Percentiles rank a stretch among this genome's conserved stretches.
These are phyloP conservation scores for Vitis hybrid DNA, from an alignment of 177 flowering plant genomes.

Conservation along the genomic window DNA sequence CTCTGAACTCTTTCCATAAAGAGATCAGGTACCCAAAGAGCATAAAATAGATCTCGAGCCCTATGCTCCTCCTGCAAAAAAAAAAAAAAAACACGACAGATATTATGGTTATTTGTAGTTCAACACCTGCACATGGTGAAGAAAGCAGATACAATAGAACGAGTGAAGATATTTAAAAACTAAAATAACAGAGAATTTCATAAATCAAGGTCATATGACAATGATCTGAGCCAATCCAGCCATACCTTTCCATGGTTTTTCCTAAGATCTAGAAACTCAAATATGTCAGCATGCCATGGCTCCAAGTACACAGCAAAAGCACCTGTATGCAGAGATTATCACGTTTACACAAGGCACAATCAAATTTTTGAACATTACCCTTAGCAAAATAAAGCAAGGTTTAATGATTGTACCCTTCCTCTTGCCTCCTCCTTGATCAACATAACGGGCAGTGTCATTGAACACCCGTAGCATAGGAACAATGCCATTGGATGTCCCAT, in stretches of 20 bases:
- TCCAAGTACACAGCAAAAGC: conserved; percentile 99
- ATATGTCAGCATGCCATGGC: conserved; percentile 99
- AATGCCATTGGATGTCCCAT: conserved; percentile 99
- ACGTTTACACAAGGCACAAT: background rate
- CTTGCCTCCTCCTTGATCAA: conserved; percentile 99
- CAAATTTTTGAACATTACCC: background rate
- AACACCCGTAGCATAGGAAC: conserved; percentile 96
- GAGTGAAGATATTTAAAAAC: background rate
- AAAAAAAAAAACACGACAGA: conserved; percentile 4
- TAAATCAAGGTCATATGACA: background rate
- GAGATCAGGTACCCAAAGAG: conserved; percentile 97
- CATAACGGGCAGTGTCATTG: conserved; percentile 99
- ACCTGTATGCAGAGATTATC: conserved; percentile 44
- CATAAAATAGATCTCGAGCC: conserved; percentile 94
- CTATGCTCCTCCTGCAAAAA: conserved; percentile 82
- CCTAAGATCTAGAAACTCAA: conserved; percentile 91
- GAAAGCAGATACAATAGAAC: background rate
- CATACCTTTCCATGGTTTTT: conserved; percentile 98
- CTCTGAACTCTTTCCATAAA: conserved; percentile 89
- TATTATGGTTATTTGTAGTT: background rate
- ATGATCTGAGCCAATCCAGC: background rate
- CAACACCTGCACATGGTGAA: background rate
- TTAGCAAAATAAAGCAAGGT: background rate
- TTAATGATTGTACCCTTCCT: conserved; percentile 67
- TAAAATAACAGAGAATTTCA: background rate